phyloP scores from a whole-genome alignment of 2,329 filamentous ascomycete species.

The Emergomyces africanus region DNA sequence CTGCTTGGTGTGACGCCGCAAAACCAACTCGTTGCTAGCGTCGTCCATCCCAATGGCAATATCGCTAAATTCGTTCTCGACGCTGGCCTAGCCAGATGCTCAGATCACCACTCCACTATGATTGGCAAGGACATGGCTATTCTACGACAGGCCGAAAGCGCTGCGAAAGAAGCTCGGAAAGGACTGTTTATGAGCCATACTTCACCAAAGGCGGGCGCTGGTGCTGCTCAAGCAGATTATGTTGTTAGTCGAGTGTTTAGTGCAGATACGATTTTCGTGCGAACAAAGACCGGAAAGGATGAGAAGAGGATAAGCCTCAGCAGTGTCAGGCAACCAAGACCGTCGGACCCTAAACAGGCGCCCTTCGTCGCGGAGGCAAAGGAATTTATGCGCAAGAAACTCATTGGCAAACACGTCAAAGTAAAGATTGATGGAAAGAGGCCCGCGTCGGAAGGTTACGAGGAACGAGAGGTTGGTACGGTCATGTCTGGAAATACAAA shows the following conservation, averaged over 20 bases:
- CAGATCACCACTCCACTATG: constrained; percentile 90
- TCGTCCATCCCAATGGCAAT: constrained; percentile 82
- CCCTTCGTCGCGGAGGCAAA: constrained; percentile 90
- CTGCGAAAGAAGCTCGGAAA: constrained; percentile 62
- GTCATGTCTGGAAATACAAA: constrained; percentile 77
- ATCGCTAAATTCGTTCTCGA: constrained; percentile 85
- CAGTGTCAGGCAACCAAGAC: constrained; percentile 86
- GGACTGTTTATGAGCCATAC: constrained; percentile 75
- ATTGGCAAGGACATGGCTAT: constrained; percentile 78
- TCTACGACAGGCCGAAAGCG: constrained; percentile 75
- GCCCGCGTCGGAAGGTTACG: constrained; percentile 77
- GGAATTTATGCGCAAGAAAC: constrained; percentile 82
- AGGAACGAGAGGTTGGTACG: constrained; percentile 89
- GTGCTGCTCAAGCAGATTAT: constrained; percentile 58
- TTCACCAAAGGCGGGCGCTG: constrained; percentile 48
- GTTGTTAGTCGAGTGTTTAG: constrained; percentile 74
- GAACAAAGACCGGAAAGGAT: constrained; percentile 59
- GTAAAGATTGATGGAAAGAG: constrained; percentile 83
- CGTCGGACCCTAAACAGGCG: constrained; percentile 71
- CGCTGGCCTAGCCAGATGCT: constrained; percentile 80
- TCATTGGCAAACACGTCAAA: constrained; percentile 93
- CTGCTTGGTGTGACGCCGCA: constrained; percentile 81
- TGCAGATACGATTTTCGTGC: constrained; percentile 77
- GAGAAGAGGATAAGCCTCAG: constrained; percentile 89
- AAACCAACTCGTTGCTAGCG: constrained; percentile 74